Evolutionary conservation across 306 rosid genomes (phyloP).

Genomic region (Pterocarpus macrocarpus): DNA sequence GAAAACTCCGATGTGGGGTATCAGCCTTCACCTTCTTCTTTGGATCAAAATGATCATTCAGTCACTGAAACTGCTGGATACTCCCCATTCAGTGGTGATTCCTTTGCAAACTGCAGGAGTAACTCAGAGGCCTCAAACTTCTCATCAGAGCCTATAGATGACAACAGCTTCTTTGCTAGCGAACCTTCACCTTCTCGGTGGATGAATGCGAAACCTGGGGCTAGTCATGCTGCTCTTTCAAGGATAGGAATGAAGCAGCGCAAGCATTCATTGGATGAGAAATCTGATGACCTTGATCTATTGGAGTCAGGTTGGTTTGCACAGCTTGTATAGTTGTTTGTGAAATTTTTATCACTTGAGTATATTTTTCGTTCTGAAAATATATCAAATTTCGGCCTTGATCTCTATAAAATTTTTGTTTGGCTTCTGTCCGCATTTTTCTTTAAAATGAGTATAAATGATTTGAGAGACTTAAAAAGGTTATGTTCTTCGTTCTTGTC

Average conservation of each 20-base stretch:
- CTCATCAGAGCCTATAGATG: slow-evolving; percentile 60
- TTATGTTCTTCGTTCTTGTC: background rate
- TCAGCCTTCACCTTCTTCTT: slow-evolving; percentile 74
- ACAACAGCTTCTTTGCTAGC: slow-evolving; percentile 61
- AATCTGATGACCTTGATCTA: slow-evolving; percentile 64
- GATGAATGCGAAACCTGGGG: slow-evolving; percentile 50
- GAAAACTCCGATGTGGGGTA: slow-evolving; percentile 68
- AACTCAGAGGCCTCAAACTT: slow-evolving; percentile 75
- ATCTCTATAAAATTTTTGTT: background rate
- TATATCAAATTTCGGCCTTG: background rate
- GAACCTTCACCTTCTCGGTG: slow-evolving; percentile 72
- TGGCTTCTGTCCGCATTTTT: background rate
- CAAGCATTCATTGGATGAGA: slow-evolving; percentile 48
- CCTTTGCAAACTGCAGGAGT: slow-evolving; percentile 66
- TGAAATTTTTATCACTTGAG: background rate
- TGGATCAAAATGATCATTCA: slow-evolving; percentile 77
- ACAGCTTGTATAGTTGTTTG: slow-evolving; percentile 13
- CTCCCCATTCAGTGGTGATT: slow-evolving; percentile 72
- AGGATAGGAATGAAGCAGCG: slow-evolving; percentile 63
- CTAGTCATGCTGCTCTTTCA: slow-evolving; percentile 56
- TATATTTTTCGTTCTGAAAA: background rate
- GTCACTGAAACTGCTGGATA: slow-evolving; percentile 60
- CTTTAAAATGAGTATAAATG: background rate
- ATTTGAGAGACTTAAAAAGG: no score
- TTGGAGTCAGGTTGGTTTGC: slow-evolving; percentile 70